A percentile compares a stretch with the other conserved stretches of the same genome.
Evolutionary conservation across 106 monocot species (phyloP).

Genomic region (Dendrobium catenatum): DNA sequence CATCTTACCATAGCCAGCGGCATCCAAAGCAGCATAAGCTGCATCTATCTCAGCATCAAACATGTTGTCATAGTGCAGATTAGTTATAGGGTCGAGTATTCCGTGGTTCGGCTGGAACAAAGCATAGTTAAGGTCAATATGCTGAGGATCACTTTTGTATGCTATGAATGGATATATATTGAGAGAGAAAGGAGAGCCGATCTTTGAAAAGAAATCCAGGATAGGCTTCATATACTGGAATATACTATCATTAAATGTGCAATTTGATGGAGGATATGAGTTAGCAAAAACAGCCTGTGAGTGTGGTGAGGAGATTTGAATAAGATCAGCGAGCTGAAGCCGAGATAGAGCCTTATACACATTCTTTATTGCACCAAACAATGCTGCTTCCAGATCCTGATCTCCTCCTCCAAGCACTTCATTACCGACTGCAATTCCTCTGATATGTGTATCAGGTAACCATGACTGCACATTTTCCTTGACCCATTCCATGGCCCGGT

Average conservation of each 20-base stretch:
- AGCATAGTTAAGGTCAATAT: conserved; percentile 81
- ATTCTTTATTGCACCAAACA: conserved; percentile 65
- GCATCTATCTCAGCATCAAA: conserved; percentile 89
- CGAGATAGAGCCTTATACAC: conserved; percentile 46
- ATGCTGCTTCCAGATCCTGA: conserved; percentile 41
- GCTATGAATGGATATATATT: conserved; percentile 88
- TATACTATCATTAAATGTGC: conserved; percentile 47
- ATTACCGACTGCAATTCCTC: conserved; percentile 79
- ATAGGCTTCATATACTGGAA: conserved; percentile 62
- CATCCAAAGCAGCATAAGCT: conserved; percentile 66
- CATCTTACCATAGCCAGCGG: conserved; percentile 64
- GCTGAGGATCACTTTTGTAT: conserved; percentile 74
- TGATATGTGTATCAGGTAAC: conserved; percentile 56
- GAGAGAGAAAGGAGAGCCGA: conserved; percentile 54
- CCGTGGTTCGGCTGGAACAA: conserved; percentile 65
- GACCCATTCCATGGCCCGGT: conserved; percentile 59
- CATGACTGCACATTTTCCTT: conserved; percentile 81
- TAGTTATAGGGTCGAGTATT: conserved; percentile 58
- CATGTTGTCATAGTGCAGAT: conserved; percentile 92
- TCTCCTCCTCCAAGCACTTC: conserved; percentile 70
- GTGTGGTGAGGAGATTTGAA: conserved; percentile 71
- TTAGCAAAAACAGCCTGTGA: conserved; percentile 69
- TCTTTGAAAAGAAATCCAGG: conserved; percentile 55
- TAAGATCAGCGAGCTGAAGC: conserved; percentile 42
- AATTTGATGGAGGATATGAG: conserved; percentile 84